Percentiles rank a stretch among this genome's conserved stretches.
Evolutionary conservation across 1,284 basidiomycete genomes (phyloP).

Genomic region (Ceratobasidium sp.): DNA sequence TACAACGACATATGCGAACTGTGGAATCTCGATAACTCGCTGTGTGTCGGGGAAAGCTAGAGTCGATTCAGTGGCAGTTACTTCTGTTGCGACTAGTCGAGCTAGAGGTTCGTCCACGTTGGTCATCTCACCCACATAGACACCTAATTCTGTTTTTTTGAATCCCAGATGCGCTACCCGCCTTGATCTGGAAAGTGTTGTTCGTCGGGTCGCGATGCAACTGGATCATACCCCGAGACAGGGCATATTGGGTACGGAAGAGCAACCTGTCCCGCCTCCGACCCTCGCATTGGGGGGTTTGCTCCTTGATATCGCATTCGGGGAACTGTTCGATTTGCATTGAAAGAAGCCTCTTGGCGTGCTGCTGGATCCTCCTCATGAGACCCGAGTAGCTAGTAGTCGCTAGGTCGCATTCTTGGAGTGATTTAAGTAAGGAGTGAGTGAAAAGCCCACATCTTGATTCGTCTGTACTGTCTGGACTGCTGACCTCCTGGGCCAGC

Average conservation of each 20-base stretch:
- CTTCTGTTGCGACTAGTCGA: not conserved
- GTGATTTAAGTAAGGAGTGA: not conserved
- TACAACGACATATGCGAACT: slow-evolving; percentile 4
- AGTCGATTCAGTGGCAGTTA: not conserved
- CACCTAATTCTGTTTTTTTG: slow-evolving; percentile 1
- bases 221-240: slow-evolving; percentile 6
- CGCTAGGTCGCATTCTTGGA: not conserved
- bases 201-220: not conserved
- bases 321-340: not conserved
- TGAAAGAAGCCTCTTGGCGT: not conserved
- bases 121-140: not conserved
- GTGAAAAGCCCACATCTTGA: slow-evolving; percentile 4
- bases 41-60: not conserved
- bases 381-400: slow-evolving; percentile 20
- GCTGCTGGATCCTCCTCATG: not conserved
- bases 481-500: not conserved
- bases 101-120: not conserved
- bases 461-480: not conserved
- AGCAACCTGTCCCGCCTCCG: slow-evolving; percentile 10
- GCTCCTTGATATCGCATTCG: not conserved
- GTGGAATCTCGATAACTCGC: not conserved
- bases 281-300: slow-evolving; percentile 27
- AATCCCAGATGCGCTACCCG: not conserved
- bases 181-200: not conserved
- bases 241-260: slow-evolving; percentile 4